These are phyloP conservation scores for Solanum clarkiae DNA, from an alignment of 257 asterid species.

Conservation along the genomic window DNA sequence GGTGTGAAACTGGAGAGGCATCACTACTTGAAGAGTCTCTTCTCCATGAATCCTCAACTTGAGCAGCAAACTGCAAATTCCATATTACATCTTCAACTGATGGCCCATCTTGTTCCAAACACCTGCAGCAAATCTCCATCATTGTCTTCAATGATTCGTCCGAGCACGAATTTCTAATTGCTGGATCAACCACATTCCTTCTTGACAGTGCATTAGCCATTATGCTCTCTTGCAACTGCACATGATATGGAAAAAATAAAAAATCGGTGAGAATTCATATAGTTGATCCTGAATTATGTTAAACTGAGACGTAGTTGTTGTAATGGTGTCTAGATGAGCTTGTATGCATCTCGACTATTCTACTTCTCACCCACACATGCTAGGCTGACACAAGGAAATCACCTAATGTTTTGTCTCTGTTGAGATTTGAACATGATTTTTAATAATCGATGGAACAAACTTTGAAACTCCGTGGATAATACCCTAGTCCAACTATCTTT, in stretches of 20 bases:
- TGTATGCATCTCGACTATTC: neutral
- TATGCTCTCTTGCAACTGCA: conserved; percentile 46
- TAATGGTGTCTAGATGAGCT: neutral
- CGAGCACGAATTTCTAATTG: conserved; percentile 32
- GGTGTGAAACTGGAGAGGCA: conserved; percentile 58
- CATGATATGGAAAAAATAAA: neutral
- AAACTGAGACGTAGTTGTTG: neutral
- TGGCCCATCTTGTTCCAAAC: conserved; percentile 58
- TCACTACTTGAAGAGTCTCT: conserved; percentile 46
- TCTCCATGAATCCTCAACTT: conserved; percentile 46
- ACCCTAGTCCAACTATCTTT: too few relatives aligned
- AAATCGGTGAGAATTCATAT: neutral
- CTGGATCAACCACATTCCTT: conserved; percentile 43
- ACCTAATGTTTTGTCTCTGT: neutral
- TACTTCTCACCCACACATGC: neutral
- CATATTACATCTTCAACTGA: conserved; percentile 85
- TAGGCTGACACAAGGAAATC: neutral
- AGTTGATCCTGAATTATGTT: neutral
- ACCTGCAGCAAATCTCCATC: conserved; percentile 67
- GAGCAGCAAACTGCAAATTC: conserved; percentile 94
- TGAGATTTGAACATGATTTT: neutral
- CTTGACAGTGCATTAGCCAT: conserved; percentile 40
- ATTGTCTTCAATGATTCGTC: conserved; percentile 55
- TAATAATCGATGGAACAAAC: too few relatives aligned
- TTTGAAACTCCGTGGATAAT: too few relatives aligned